A percentile compares a stretch with the other conserved stretches of the same genome.
These are phyloP conservation scores for Pulveroboletus sp. DNA, from an alignment of 768 basidiomycete species.

Conservation along the genomic window DNA sequence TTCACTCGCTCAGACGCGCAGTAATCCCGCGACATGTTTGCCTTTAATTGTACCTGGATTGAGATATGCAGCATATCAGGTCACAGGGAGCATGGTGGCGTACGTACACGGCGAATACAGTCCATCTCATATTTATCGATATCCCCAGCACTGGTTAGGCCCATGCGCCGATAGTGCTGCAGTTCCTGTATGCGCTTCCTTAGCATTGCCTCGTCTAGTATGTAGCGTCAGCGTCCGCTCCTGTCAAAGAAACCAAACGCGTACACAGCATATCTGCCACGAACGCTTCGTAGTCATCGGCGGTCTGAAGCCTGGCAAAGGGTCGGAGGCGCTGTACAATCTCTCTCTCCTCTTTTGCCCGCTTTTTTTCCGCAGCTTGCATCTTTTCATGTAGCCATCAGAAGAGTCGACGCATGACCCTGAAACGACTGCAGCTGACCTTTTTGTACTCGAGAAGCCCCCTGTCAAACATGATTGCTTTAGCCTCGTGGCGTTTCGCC, in stretches of 20 bases:
- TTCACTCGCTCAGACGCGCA: constrained; percentile 46
- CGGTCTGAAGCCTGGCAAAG: constrained; percentile 86
- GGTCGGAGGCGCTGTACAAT: constrained; percentile 84
- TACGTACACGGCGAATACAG: constrained; percentile 62
- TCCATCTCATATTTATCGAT: constrained; percentile 87
- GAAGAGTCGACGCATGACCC: background rate
- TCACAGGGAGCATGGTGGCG: background rate
- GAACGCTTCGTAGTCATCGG: constrained; percentile 87
- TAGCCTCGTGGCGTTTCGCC: constrained; percentile 78
- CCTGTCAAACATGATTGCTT: constrained; percentile 87
- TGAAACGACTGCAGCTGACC: constrained; percentile 41
- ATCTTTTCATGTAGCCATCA: constrained; percentile 47
- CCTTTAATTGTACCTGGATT: constrained; percentile 57
- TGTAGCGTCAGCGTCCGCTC: background rate
- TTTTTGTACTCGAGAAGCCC: constrained; percentile 92
- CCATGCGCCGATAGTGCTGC: constrained; percentile 84
- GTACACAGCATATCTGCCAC: constrained; percentile 85
- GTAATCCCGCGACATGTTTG: constrained; percentile 52
- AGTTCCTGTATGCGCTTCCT: constrained; percentile 88
- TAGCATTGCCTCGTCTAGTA: constrained; percentile 77
- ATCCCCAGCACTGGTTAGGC: constrained; percentile 78
- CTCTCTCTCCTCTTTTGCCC: constrained; percentile 87
- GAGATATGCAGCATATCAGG: background rate
- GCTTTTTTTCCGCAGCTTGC: constrained; percentile 87
- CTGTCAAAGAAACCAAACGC: constrained; percentile 21